phyloP scores from a whole-genome alignment of 2,329 filamentous ascomycete genomes.

The Pezicula carpinea region DNA sequence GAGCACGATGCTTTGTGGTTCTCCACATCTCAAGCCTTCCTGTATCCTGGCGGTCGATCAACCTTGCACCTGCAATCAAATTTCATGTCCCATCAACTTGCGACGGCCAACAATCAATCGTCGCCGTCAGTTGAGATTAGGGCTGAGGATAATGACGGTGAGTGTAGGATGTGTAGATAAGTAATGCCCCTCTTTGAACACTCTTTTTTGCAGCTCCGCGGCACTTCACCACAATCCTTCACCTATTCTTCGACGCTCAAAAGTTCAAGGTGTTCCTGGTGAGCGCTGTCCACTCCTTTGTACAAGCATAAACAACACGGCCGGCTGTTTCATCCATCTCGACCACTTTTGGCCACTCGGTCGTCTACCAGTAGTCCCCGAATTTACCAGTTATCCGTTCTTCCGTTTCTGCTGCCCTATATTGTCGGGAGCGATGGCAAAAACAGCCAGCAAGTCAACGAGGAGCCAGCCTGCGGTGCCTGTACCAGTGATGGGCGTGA shows the following conservation, averaged over 20 bases:
- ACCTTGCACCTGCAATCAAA: slow-evolving; percentile 31
- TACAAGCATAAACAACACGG: slow-evolving; percentile 14
- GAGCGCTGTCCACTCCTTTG: slow-evolving; percentile 28
- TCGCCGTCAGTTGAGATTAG: slow-evolving; percentile 5
- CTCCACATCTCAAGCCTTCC: slow-evolving; percentile 16
- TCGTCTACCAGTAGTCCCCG: background rate
- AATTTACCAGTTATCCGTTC: background rate
- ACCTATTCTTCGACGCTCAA: slow-evolving; percentile 4
- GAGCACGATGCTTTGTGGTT: background rate
- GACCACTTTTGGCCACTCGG: background rate
- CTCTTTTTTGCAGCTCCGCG: slow-evolving; percentile 8
- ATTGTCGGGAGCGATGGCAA: slow-evolving; percentile 15
- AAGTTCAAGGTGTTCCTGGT: slow-evolving; percentile 24
- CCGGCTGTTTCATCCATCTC: slow-evolving; percentile 19
- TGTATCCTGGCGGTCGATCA: slow-evolving; percentile 39
- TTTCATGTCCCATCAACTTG: slow-evolving; percentile 47
- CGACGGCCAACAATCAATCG: slow-evolving; percentile 33
- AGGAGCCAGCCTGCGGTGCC: slow-evolving; percentile 12
- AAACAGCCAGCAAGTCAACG: slow-evolving; percentile 14
- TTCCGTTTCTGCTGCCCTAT: background rate
- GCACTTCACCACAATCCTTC: slow-evolving; percentile 7
- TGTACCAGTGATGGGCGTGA: slow-evolving; percentile 5
- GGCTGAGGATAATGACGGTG: slow-evolving; percentile 8
- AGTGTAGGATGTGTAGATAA: slow-evolving; percentile 8
- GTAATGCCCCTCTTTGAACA: slow-evolving; percentile 15